Conservation (phyloP, 768 basidiomycete species). For the Amanita exitialis region DNA sequence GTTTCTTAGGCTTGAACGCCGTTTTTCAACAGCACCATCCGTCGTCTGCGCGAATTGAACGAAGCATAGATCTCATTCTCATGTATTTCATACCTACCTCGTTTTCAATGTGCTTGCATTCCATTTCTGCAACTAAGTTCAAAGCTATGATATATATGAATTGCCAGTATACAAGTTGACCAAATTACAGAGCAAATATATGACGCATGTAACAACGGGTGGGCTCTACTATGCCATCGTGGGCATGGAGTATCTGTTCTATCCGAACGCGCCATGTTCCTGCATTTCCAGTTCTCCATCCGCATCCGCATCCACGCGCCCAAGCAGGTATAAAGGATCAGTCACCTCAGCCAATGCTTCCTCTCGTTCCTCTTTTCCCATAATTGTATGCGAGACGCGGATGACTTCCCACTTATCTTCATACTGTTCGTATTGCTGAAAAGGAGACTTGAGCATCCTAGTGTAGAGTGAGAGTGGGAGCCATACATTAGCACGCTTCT, state of each 20-base stretch:
- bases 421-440: constrained; percentile 60
- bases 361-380: constrained; percentile 71
- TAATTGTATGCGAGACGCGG: constrained; percentile 56
- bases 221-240: not conserved
- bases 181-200: not conserved
- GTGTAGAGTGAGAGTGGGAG: not conserved
- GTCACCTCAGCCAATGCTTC: constrained; percentile 69
- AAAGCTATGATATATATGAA: not conserved
- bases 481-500: constrained; percentile 71
- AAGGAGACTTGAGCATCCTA: not conserved
- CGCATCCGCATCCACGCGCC: constrained; percentile 49
- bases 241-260: constrained; percentile 7
- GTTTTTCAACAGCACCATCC: constrained; percentile 60
- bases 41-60: constrained; percentile 90
- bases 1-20: not conserved
- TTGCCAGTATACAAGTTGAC: not conserved
- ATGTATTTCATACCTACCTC: not conserved
- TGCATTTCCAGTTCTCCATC: constrained; percentile 49
- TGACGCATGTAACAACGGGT: not conserved
- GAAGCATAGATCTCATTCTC: constrained; percentile 55
- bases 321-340: constrained; percentile 55
- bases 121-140: too few relatives aligned
- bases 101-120: constrained; percentile 1
- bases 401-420: constrained; percentile 79
- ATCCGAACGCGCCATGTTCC: constrained; percentile 14